A percentile compares a stretch with the other conserved stretches of the same genome.
phyloP scores from a whole-genome alignment of 345 rosid genomes.

The Dipteronia dyeriana region DNA sequence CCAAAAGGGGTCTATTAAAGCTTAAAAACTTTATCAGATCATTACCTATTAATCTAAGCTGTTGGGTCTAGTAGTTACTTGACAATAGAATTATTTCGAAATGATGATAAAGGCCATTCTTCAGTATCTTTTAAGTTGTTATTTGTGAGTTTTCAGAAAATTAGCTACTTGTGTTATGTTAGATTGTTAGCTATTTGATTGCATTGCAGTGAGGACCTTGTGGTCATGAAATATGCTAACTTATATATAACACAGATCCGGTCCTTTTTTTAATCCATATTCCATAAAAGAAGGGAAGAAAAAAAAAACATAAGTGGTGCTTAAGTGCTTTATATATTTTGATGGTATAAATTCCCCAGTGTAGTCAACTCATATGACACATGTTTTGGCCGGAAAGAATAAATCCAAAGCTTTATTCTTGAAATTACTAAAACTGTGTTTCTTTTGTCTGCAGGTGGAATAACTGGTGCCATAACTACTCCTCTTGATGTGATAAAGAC shows the following conservation, averaged over 20 bases:
- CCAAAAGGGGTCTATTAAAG: neutral
- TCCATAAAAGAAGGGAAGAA: neutral
- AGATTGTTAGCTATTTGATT: neutral
- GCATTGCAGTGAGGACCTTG: neutral
- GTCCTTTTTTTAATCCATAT: neutral
- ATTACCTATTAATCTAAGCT: neutral
- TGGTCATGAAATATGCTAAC: neutral
- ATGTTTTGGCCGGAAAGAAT: neutral
- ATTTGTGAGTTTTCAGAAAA: neutral
- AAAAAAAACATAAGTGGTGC: neutral
- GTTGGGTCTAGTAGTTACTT: neutral
- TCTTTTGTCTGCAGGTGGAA: conserved; percentile 45
- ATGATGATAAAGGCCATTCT: neutral
- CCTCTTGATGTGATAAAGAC: conserved; percentile 84
- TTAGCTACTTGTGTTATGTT: neutral
- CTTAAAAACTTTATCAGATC: neutral
- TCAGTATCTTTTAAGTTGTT: neutral
- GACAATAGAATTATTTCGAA: neutral
- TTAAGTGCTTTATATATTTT: neutral
- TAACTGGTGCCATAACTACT: conserved; percentile 73
- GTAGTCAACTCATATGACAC: neutral
- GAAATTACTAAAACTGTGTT: neutral
- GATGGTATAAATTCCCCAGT: neutral
- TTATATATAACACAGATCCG: neutral
- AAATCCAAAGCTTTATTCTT: neutral